Percentiles rank a stretch among this genome's conserved stretches.
These are phyloP conservation scores for Alternaria incomplexa DNA, from an alignment of 2,329 filamentous ascomycete species.

Conservation along the genomic window DNA sequence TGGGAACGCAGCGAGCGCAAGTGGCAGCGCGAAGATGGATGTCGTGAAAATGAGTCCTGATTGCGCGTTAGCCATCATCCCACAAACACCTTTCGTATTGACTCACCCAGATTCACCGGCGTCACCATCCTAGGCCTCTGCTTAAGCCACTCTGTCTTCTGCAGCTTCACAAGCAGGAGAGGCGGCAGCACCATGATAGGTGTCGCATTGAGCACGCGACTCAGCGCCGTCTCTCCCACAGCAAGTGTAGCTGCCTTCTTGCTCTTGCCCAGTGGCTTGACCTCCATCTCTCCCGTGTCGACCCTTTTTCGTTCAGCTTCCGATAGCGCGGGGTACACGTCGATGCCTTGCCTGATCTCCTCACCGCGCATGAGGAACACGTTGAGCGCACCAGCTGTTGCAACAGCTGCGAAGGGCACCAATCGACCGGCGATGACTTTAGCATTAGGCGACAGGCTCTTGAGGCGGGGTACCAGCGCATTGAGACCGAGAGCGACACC, in stretches of 20 bases:
- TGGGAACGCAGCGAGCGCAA: conserved; percentile 91
- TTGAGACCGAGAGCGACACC: conserved; percentile 93
- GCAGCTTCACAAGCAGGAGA: conserved; percentile 80
- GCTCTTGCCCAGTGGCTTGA: conserved; percentile 80
- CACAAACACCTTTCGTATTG: conserved; percentile 60
- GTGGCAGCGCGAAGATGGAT: conserved; percentile 84
- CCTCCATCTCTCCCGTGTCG: conserved; percentile 65
- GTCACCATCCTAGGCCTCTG: conserved; percentile 76
- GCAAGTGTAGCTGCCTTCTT: conserved; percentile 86
- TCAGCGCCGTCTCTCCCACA: conserved; percentile 90
- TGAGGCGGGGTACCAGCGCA: conserved; percentile 83
- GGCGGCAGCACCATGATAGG: conserved; percentile 98
- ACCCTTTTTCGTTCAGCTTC: conserved; percentile 70
- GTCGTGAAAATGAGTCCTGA: conserved; percentile 78
- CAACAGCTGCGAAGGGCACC: conserved; percentile 94
- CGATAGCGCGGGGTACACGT: conserved; percentile 83
- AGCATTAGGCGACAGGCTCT: conserved; percentile 74
- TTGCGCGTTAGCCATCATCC: conserved; percentile 41
- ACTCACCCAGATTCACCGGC: conserved; percentile 77
- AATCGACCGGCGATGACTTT: conserved; percentile 81
- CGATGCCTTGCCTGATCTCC: conserved; percentile 91
- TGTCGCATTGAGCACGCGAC: conserved; percentile 88
- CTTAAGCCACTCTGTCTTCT: conserved; percentile 83
- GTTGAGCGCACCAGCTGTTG: conserved; percentile 87
- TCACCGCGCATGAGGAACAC: conserved; percentile 98